Conservation (phyloP, 78 protist genomes). For the Chrysochromulina parva region DNA sequence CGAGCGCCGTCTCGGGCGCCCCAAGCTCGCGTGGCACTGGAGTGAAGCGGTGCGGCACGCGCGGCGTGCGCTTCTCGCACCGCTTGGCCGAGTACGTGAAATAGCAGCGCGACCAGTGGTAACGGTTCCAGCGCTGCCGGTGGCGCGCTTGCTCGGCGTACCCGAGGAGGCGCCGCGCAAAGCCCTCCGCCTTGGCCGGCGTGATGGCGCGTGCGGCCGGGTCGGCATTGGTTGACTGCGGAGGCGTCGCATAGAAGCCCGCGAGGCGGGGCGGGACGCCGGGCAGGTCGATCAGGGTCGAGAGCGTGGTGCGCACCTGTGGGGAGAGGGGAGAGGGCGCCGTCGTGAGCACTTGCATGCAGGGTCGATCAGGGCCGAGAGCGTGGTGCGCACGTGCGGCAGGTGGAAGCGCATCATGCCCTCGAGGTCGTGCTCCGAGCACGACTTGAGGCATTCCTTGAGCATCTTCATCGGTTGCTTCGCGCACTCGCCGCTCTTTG, state of each 20-base stretch:
- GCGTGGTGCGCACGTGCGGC: neutral
- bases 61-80: neutral
- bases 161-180: neutral
- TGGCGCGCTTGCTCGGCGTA: too few relatives aligned
- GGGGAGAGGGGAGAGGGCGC: too few relatives aligned
- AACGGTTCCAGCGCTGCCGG: neutral
- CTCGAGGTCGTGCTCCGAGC: neutral
- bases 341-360: too few relatives aligned
- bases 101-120: neutral
- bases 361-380: neutral
- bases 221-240: neutral
- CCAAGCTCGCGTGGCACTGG: neutral
- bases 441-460: neutral
- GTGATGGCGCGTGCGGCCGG: neutral
- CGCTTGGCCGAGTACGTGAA: neutral
- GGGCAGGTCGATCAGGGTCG: neutral
- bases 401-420: slow-evolving; percentile 12
- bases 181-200: neutral
- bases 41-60: neutral
- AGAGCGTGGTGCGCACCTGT: neutral
- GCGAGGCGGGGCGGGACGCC: neutral
- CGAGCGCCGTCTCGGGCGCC: neutral
- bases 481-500: neutral
- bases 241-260: slow-evolving; percentile 24
- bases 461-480: neutral